Percentiles rank a stretch among this genome's conserved stretches.
phyloP scores from a whole-genome alignment of 164 flowering plant species.

The Tinospora cordifolia region DNA sequence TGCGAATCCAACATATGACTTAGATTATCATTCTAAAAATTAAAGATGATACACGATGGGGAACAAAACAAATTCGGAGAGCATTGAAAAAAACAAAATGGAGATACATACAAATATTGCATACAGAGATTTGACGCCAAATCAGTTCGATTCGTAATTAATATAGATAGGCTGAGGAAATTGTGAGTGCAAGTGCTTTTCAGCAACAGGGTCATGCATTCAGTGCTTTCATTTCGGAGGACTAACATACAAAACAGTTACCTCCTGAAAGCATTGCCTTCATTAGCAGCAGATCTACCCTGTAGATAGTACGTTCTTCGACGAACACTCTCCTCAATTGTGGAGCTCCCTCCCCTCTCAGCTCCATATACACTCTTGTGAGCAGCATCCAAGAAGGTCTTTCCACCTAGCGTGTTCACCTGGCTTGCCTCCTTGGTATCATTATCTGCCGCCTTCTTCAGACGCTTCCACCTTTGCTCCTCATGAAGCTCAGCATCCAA shows the following conservation, averaged over 20 bases:
- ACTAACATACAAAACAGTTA: conserved; percentile 20
- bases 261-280: conserved; percentile 76
- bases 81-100: background rate
- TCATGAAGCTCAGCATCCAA: conserved; percentile 82
- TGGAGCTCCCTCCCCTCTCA: conserved; percentile 82
- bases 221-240: background rate
- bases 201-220: background rate
- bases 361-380: conserved; percentile 73
- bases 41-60: background rate
- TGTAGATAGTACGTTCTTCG: conserved; percentile 64
- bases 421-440: conserved; percentile 57
- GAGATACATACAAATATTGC: background rate
- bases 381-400: conserved; percentile 65
- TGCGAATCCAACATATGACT: no score
- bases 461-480: conserved; percentile 80
- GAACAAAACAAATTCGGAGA: background rate
- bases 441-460: conserved; percentile 74
- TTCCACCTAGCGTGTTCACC: conserved; percentile 23
- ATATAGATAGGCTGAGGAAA: background rate
- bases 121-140: background rate
- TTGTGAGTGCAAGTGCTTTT: background rate
- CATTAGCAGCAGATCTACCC: conserved; percentile 41
- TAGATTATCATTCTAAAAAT: background rate
- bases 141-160: background rate
- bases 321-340: conserved; percentile 88